Evolutionary conservation across 331 rosid genomes (phyloP).

Genomic region (Prunus yedoensis): DNA sequence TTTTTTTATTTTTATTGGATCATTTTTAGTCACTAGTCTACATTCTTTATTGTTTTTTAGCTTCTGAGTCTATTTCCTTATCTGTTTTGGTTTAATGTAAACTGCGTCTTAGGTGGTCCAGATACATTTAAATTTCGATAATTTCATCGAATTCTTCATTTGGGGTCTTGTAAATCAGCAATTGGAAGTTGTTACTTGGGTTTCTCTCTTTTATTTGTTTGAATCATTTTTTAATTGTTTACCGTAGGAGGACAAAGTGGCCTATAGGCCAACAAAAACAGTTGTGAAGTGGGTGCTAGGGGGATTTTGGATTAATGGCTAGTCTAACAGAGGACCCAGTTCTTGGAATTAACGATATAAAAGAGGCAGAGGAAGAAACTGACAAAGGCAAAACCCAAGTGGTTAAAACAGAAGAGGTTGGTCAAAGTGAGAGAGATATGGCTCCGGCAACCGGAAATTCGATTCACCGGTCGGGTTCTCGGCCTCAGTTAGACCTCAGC

Average conservation of each 20-base stretch:
- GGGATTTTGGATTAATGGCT: slow-evolving; percentile 58
- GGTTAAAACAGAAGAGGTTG: slow-evolving; percentile 19
- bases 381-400: slow-evolving; percentile 13
- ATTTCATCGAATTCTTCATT: neutral
- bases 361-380: slow-evolving; percentile 25
- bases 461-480: slow-evolving; percentile 71
- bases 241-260: slow-evolving; percentile 17
- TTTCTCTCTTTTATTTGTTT: neutral
- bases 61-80: neutral
- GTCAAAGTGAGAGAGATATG: slow-evolving; percentile 59
- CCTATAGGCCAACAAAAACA: slow-evolving; percentile 22
- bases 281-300: slow-evolving; percentile 40
- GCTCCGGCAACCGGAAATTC: slow-evolving; percentile 48
- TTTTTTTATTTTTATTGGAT: neutral
- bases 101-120: neutral
- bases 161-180: neutral
- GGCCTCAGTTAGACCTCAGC: slow-evolving; percentile 88
- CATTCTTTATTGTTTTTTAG: neutral
- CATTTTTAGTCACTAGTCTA: neutral
- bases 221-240: neutral
- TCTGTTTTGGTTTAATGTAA: neutral
- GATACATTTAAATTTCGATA: neutral
- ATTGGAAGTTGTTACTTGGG: neutral
- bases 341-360: slow-evolving; percentile 37
- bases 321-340: slow-evolving; percentile 31